Evolutionary conservation across 257 asterid species (phyloP).

Genomic region (Anisodus acutangulus): DNA sequence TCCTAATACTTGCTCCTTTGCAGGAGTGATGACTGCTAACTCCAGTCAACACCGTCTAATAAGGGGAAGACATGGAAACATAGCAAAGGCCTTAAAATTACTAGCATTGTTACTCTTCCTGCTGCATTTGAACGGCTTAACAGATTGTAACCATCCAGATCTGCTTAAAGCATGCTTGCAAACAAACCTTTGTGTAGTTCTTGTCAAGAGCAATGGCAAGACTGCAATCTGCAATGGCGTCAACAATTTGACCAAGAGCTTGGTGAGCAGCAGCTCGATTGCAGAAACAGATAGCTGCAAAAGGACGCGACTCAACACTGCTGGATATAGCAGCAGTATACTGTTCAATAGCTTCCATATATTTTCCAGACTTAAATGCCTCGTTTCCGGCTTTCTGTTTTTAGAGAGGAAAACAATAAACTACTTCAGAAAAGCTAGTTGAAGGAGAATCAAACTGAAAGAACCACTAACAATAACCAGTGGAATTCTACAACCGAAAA

Average conservation of each 20-base stretch:
- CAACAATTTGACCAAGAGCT: slow-evolving; percentile 72
- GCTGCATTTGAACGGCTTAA: neutral
- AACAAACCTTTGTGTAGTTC: slow-evolving; percentile 74
- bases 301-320: slow-evolving; percentile 79
- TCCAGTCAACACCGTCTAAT: neutral
- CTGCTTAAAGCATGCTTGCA: slow-evolving; percentile 1
- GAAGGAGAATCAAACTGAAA: slow-evolving; percentile 20
- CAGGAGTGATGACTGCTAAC: slow-evolving; percentile 2
- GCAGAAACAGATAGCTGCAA: slow-evolving; percentile 93
- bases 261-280: slow-evolving; percentile 98
- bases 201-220: slow-evolving; percentile 86
- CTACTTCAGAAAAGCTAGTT: slow-evolving; percentile 19
- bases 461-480: slow-evolving; percentile 5
- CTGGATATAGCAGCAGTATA: slow-evolving; percentile 80
- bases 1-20: neutral
- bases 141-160: slow-evolving; percentile 21
- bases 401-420: slow-evolving; percentile 29
- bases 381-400: slow-evolving; percentile 89
- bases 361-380: slow-evolving; percentile 75
- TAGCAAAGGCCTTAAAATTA: slow-evolving; percentile 1
- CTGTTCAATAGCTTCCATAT: slow-evolving; percentile 81
- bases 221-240: slow-evolving; percentile 96
- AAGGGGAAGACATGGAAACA: slow-evolving; percentile 22
- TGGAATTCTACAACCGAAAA: neutral
- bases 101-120: neutral